Percentiles rank a stretch among this genome's conserved stretches.
Conservation (phyloP, 306 rosid species). For the Quercus berberidifolia region DNA sequence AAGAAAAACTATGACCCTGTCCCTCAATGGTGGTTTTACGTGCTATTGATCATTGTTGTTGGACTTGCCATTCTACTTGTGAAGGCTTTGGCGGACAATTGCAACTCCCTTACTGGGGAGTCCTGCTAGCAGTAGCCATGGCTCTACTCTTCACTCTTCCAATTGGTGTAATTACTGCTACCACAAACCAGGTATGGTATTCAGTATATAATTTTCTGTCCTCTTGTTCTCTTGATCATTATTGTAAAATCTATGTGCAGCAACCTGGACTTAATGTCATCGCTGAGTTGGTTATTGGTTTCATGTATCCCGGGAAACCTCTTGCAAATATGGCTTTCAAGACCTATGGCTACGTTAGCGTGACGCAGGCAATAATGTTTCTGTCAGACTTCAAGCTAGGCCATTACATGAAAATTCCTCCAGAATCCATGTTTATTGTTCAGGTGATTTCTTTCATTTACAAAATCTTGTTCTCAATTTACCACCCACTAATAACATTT, state of each 20-base stretch:
- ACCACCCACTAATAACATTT: no score
- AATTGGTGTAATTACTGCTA: constrained; percentile 71
- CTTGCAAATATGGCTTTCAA: constrained; percentile 84
- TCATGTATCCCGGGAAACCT: constrained; percentile 66
- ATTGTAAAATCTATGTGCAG: constrained; percentile 34
- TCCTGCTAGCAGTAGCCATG: constrained; percentile 45
- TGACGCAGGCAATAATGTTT: constrained; percentile 59
- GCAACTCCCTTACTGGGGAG: constrained; percentile 89
- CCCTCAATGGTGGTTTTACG: constrained; percentile 74
- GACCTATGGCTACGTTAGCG: constrained; percentile 73
- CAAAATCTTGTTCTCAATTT: neutral
- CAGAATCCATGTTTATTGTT: constrained; percentile 60
- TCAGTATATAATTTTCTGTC: neutral
- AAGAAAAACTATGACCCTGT: constrained; percentile 69
- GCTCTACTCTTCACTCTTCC: constrained; percentile 72
- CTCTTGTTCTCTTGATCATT: neutral
- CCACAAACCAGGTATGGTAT: constrained; percentile 56
- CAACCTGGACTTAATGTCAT: constrained; percentile 68
- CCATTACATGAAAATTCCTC: constrained; percentile 90
- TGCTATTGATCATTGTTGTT: constrained; percentile 33
- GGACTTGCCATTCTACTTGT: constrained; percentile 39
- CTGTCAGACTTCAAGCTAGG: constrained; percentile 70
- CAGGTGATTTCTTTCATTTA: constrained; percentile 39
- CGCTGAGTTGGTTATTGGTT: constrained; percentile 72
- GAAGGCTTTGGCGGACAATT: constrained; percentile 77